Evolutionary conservation across 2,329 filamentous ascomycete species (phyloP).

Genomic region (Colletotrichum gloeosporioides): DNA sequence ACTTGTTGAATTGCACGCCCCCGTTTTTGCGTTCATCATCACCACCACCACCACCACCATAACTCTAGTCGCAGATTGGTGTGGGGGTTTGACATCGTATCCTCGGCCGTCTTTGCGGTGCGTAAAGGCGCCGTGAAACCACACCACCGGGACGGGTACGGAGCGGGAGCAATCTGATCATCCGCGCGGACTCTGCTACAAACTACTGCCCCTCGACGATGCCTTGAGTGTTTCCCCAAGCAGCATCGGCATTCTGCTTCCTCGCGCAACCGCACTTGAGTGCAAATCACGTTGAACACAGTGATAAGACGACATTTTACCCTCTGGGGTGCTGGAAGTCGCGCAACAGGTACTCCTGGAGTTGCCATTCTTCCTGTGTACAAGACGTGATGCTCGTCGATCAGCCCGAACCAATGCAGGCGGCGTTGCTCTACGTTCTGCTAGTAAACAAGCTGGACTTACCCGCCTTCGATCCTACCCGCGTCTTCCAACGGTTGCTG

Average conservation of each 20-base stretch:
- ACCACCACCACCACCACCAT: neutral
- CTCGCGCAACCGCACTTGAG: neutral
- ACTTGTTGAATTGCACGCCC: neutral
- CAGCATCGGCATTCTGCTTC: neutral
- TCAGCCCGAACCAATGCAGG: neutral
- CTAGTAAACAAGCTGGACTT: neutral
- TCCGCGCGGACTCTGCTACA: neutral
- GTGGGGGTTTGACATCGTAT: neutral
- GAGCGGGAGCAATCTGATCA: neutral
- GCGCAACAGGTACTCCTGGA: neutral
- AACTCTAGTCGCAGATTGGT: neutral
- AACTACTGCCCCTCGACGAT: neutral
- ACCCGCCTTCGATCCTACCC: neutral
- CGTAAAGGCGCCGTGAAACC: neutral
- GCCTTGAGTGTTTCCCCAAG: neutral
- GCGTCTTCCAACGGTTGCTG: neutral
- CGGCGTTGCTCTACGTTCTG: neutral
- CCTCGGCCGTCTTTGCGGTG: neutral
- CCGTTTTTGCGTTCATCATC: neutral
- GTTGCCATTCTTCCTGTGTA: neutral
- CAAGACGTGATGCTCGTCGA: neutral
- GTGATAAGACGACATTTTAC: neutral
- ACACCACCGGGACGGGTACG: neutral
- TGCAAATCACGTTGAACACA: neutral
- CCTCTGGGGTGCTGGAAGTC: neutral